Base-by-base conservation (phyloP, 1,139 yeast genomes). In the Candida sojae region DNA sequence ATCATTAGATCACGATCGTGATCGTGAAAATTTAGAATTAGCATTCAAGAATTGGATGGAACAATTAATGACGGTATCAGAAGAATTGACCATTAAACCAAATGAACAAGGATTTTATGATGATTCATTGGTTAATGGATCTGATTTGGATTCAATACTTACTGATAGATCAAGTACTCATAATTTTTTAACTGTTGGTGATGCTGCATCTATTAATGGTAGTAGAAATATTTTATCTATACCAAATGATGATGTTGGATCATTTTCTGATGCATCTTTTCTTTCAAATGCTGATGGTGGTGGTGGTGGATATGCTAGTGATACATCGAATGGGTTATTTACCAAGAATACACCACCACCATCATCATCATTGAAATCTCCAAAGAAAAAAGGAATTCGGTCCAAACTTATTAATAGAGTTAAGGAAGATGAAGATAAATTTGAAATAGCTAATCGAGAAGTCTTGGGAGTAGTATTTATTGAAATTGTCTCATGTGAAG, bases 391-490 rank as follows among this genome's bases (percentile, higher is more conserved):
- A 28, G 43, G 49, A 35, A 30, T 47, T 28, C 36, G 44, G 12
- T 35, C 45, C 17, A 53, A 48, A 31, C 46, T 52, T 28, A 42
- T 49, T 30, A 53, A 46, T 28, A 43, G 50, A 40, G 47, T 46
- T 48, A 46, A 37, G 21, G 44, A 35, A 36, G 48, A 42, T 39
- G 42, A 31, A 10, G 51, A 53, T 10, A 49, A 53, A 10, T 74
- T 72, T 48, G 71, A 68, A 42, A 53, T 73, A 56, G 59, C 65
- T 13, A 70, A 71, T 48, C 63, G 82, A 17, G 71, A 74, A 26
- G 82, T 84, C 1, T 65, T 73, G 25, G 98, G 98, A 1, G 88
- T 92, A 10, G 68, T 87, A 6, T 88, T 87, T 57, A 63, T 92
- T 44, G 96, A 92, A 55, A 81, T 92, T 25, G 79, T 83, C 3